phyloP scores from a whole-genome alignment of 345 rosid genomes.

The Garcia nutans region DNA sequence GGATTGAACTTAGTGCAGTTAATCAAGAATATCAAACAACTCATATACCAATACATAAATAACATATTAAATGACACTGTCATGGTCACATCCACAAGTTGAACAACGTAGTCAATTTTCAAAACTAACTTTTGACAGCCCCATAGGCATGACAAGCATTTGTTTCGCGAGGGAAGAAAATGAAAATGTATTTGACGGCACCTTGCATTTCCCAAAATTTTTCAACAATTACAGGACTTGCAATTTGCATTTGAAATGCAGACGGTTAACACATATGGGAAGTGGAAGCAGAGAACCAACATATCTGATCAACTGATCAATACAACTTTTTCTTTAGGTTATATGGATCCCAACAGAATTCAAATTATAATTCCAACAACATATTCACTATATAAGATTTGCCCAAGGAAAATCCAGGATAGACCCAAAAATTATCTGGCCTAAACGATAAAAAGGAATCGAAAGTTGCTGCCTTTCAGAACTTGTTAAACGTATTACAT shows the following conservation, averaged over 20 bases:
- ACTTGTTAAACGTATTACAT: background rate
- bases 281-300: background rate
- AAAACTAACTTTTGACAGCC: background rate
- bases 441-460: background rate
- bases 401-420: background rate
- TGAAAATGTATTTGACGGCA: background rate
- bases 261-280: background rate
- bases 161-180: too few species aligned
- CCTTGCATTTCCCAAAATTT: background rate
- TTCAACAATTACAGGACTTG: background rate
- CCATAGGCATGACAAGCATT: background rate
- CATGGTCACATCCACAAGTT: background rate
- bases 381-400: background rate
- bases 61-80: background rate
- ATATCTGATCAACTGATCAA: background rate
- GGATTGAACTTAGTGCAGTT: background rate
- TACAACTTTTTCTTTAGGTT: background rate
- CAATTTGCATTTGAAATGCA: background rate
- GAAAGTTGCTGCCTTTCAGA: background rate
- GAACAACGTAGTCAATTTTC: background rate
- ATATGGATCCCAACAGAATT: background rate
- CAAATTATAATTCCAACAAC: background rate
- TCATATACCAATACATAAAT: background rate
- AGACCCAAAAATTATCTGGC: background rate
- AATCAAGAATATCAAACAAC: background rate